Evolutionary conservation across 805 yeast species (phyloP).

Genomic region (Dipodascus albidus): DNA sequence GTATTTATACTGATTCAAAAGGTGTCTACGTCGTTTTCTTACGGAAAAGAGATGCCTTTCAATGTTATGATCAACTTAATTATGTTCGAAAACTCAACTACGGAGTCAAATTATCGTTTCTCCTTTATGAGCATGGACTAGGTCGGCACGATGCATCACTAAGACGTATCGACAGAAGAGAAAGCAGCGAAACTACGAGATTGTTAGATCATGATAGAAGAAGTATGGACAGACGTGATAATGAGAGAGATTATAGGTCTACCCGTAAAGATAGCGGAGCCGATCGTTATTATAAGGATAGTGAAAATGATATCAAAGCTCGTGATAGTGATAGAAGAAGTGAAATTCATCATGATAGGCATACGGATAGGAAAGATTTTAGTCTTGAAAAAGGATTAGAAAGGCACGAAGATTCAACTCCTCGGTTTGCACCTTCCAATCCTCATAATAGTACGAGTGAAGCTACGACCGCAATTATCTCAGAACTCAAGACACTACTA

Average conservation of each 20-base stretch:
- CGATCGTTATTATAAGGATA: neutral
- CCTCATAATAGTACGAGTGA: constrained; percentile 30
- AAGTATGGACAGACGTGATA: neutral
- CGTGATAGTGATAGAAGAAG: neutral
- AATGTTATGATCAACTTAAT: neutral
- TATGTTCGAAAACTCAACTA: neutral
- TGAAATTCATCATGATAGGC: neutral
- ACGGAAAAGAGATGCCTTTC: neutral
- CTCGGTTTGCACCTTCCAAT: constrained; percentile 4
- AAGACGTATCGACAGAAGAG: neutral
- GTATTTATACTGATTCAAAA: neutral
- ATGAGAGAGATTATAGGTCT: neutral
- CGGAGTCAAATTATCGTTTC: neutral
- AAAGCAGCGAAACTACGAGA: neutral
- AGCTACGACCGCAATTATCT: constrained; percentile 44
- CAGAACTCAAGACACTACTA: constrained; percentile 52
- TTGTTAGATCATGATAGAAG: neutral
- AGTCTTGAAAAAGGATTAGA: neutral
- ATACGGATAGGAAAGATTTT: neutral
- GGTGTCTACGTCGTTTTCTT: neutral
- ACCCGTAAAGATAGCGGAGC: neutral
- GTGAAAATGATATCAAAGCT: neutral
- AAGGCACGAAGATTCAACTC: neutral
- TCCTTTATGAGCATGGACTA: neutral
- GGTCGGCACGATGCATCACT: neutral